Percentiles rank a stretch among this genome's conserved stretches.
These are phyloP conservation scores for Ceratocystis cubensis DNA, from an alignment of 2,329 filamentous ascomycete genomes.

Conservation along the genomic window DNA sequence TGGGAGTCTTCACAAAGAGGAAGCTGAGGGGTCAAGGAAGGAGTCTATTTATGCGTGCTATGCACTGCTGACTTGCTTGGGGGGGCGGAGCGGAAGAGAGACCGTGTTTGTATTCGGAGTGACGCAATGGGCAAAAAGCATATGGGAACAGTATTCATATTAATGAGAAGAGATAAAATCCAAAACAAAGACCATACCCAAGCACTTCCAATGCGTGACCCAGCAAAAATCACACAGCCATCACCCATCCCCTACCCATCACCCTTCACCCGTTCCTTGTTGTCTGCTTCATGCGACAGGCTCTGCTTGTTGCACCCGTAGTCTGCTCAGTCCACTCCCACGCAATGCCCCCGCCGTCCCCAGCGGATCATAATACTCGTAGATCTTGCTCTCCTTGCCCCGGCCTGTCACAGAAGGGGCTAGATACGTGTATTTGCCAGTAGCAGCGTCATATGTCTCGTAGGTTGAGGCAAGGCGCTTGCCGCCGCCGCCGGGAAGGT, in stretches of 20 bases:
- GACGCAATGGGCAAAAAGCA: not conserved
- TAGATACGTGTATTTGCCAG: slow-evolving; percentile 42
- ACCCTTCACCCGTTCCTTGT: not conserved
- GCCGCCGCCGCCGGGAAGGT: slow-evolving; percentile 50
- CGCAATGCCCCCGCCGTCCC: slow-evolving; percentile 1
- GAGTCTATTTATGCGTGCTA: no score
- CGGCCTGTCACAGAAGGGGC: slow-evolving; percentile 41
- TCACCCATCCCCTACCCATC: not conserved
- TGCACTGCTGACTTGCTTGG: no score
- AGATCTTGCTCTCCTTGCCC: slow-evolving; percentile 36
- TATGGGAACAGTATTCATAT: not conserved
- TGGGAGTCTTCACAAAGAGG: not conserved
- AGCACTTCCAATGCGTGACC: not conserved
- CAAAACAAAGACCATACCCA: not conserved
- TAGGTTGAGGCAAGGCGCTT: slow-evolving; percentile 46
- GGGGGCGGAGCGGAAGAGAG: not conserved
- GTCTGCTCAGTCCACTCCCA: no score
- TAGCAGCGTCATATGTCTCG: slow-evolving; percentile 40
- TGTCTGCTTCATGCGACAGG: not conserved
- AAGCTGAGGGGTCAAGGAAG: no score
- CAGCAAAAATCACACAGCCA: not conserved
- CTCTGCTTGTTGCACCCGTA: no score
- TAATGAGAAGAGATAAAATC: not conserved
- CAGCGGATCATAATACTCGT: slow-evolving; percentile 46
- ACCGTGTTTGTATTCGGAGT: not conserved